Evolutionary conservation across 768 basidiomycete genomes (phyloP).

Genomic region (Mycena rebaudengoi): DNA sequence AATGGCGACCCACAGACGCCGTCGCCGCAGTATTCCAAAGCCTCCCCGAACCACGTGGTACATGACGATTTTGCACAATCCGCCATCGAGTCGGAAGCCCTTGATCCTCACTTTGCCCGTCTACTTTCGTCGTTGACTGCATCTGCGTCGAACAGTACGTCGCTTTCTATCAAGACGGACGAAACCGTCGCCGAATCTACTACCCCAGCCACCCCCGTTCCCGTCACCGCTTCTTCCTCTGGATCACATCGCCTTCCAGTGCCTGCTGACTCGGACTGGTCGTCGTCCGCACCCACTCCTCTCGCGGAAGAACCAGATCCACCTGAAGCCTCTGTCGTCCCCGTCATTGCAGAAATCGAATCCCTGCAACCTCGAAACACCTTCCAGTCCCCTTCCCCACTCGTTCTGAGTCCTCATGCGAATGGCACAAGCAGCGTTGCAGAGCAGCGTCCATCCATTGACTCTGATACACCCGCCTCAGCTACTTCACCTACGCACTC

Average conservation of each 20-base stretch:
- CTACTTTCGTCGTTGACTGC: slow-evolving; percentile 70
- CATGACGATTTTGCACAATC: slow-evolving; percentile 38
- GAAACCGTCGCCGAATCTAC: slow-evolving; percentile 23
- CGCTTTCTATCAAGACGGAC: slow-evolving; percentile 18
- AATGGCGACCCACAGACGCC: slow-evolving; percentile 70
- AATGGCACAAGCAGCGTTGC: slow-evolving; percentile 9
- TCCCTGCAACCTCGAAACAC: slow-evolving; percentile 18
- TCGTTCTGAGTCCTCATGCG: slow-evolving; percentile 23
- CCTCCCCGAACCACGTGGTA: slow-evolving; percentile 43
- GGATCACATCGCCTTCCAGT: slow-evolving; percentile 17
- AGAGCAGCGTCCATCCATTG: slow-evolving; percentile 15
- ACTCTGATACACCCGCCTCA: slow-evolving; percentile 18
- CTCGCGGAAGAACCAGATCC: slow-evolving; percentile 1
- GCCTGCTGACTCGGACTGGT: slow-evolving; percentile 29
- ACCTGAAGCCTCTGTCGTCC: neutral
- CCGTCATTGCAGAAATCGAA: slow-evolving; percentile 7
- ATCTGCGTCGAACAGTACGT: slow-evolving; percentile 29
- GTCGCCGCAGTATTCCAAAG: slow-evolving; percentile 62
- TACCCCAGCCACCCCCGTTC: slow-evolving; percentile 35
- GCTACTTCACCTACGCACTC: slow-evolving; percentile 24
- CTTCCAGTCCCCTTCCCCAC: slow-evolving; percentile 26
- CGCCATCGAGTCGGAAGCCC: slow-evolving; percentile 40
- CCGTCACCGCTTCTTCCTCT: slow-evolving; percentile 30
- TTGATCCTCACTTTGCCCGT: slow-evolving; percentile 79
- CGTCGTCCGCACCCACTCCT: slow-evolving; percentile 25